Conservation (phyloP, 352 stramenopile species). For the Phytophthora fragariaefolia region DNA sequence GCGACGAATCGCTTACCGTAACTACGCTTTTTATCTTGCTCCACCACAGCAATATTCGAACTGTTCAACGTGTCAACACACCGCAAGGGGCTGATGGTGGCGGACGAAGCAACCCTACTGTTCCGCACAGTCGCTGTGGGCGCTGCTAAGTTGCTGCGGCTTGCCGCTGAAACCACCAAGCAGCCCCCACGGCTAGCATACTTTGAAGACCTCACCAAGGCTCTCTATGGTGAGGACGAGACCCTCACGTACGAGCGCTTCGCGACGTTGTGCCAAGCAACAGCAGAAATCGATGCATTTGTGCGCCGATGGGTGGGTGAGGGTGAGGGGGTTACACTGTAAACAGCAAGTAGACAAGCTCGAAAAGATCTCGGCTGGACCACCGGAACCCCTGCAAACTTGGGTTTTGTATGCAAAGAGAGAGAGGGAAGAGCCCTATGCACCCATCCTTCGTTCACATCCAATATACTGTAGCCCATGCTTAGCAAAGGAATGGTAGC, state of each 20-base stretch:
- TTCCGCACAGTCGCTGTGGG: slow-evolving; percentile 29
- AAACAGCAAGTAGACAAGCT: not conserved
- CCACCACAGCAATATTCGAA: slow-evolving; percentile 32
- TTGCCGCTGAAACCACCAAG: not conserved
- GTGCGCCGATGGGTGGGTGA: slow-evolving; percentile 15
- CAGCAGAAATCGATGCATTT: slow-evolving; percentile 22
- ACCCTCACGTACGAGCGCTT: slow-evolving; percentile 30
- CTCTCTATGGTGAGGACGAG: slow-evolving; percentile 37
- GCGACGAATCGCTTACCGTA: not conserved
- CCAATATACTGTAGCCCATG: too few relatives aligned
- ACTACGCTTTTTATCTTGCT: not conserved
- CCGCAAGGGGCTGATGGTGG: slow-evolving; percentile 33
- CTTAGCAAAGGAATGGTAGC: too few relatives aligned
- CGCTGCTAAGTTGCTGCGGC: slow-evolving; percentile 16
- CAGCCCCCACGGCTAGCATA: slow-evolving; percentile 1
- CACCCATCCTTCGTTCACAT: not conserved
- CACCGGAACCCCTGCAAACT: not conserved
- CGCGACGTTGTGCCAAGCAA: slow-evolving; percentile 17
- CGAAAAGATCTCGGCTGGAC: not conserved
- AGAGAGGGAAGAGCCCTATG: not conserved
- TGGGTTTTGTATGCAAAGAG: not conserved
- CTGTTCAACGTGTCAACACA: slow-evolving; percentile 45
- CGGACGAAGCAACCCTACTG: slow-evolving; percentile 43
- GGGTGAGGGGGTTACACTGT: not conserved
- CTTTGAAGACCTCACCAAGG: slow-evolving; percentile 43